phyloP scores from a whole-genome alignment of 345 rosid genomes.

The Draba incana region DNA sequence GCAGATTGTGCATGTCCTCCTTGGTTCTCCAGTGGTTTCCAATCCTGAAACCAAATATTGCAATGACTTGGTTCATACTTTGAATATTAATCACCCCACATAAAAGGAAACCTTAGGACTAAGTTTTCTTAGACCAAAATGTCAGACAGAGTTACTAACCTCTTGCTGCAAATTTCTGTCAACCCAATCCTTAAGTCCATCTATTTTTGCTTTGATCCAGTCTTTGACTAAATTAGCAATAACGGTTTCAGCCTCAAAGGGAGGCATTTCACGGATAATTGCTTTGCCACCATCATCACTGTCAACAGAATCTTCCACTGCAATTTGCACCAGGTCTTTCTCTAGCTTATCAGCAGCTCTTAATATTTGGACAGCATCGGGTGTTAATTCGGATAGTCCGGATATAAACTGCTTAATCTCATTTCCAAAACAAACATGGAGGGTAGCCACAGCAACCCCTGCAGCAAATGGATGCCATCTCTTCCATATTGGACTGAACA shows the following conservation, averaged over 20 bases:
- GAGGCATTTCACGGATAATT: slow-evolving; percentile 98
- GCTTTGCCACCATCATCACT: slow-evolving; percentile 99
- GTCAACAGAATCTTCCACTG: slow-evolving; percentile 97
- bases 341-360: slow-evolving; percentile 97
- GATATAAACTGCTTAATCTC: slow-evolving; percentile 89
- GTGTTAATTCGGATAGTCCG: slow-evolving; percentile 78
- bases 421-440: slow-evolving; percentile 91
- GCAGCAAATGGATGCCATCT: slow-evolving; percentile 99
- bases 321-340: slow-evolving; percentile 96
- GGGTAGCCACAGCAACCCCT: slow-evolving; percentile 97
- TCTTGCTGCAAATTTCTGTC: slow-evolving; percentile 93
- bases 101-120: background rate
- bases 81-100: slow-evolving; percentile 11
- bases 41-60: slow-evolving; percentile 49
- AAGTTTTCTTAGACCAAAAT: background rate
- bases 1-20: slow-evolving; percentile 85
- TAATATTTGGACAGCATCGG: slow-evolving; percentile 86
- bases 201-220: slow-evolving; percentile 81
- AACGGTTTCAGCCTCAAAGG: slow-evolving; percentile 90
- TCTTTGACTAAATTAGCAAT: slow-evolving; percentile 85
- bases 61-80: slow-evolving; percentile 22
- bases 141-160: slow-evolving; percentile 48
- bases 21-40: slow-evolving; percentile 68
- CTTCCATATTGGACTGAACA: slow-evolving; percentile 91
- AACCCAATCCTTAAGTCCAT: slow-evolving; percentile 87